phyloP scores from a whole-genome alignment of 1,284 basidiomycete species.

The Laetiporus sulphureus region DNA sequence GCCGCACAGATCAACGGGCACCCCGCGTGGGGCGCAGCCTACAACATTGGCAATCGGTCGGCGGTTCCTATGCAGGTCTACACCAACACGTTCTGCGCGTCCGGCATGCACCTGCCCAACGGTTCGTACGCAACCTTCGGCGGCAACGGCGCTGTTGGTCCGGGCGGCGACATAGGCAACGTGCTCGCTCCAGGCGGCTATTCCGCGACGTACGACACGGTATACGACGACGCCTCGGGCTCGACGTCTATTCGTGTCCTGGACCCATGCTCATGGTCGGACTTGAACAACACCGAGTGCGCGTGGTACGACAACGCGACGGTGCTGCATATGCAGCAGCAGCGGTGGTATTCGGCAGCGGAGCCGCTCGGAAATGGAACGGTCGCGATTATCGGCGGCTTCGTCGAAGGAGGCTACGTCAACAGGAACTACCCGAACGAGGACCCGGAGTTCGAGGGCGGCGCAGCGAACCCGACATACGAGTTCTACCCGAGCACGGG shows the following conservation, averaged over 20 bases:
- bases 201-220: constrained; percentile 48
- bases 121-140: constrained; percentile 38
- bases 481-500: constrained; percentile 78
- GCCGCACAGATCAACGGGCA: constrained; percentile 40
- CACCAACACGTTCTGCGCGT: constrained; percentile 82
- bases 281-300: constrained; percentile 47
- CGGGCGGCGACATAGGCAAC: constrained; percentile 60
- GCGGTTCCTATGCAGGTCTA: constrained; percentile 61
- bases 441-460: constrained; percentile 60
- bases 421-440: constrained; percentile 75
- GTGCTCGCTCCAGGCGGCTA: constrained; percentile 36
- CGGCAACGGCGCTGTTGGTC: constrained; percentile 67
- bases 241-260: constrained; percentile 66
- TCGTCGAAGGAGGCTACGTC: constrained; percentile 82
- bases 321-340: constrained; percentile 64
- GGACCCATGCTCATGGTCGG: constrained; percentile 60
- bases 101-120: constrained; percentile 49
- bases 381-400: constrained; percentile 73
- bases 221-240: constrained; percentile 63
- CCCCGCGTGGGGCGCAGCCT: constrained; percentile 33
- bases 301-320: constrained; percentile 75
- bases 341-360: constrained; percentile 87
- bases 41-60: constrained; percentile 46
- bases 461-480: constrained; percentile 61
- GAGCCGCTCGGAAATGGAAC: constrained; percentile 65